Conservation (phyloP, 805 yeast species). For the Nakazawaea peltata region DNA sequence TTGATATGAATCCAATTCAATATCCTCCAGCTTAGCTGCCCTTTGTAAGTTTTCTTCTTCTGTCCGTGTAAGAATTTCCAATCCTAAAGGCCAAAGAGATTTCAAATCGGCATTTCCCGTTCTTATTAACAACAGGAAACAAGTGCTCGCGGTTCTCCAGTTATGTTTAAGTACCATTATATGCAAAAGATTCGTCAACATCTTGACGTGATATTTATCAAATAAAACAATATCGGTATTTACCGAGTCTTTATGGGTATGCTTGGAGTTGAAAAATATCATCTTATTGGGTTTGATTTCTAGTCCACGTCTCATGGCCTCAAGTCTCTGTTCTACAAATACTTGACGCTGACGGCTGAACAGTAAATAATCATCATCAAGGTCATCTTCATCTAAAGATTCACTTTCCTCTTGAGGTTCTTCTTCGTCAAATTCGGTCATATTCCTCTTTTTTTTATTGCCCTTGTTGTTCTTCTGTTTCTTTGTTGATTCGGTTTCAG, state of each 20-base stretch:
- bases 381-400: too few relatives aligned
- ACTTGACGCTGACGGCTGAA: too few relatives aligned
- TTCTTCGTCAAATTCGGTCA: too few relatives aligned
- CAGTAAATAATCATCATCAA: too few relatives aligned
- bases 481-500: background rate
- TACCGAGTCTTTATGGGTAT: too few relatives aligned
- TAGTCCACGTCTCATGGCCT: background rate
- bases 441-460: too few relatives aligned
- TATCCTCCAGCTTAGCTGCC: background rate
- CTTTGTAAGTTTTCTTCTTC: constrained; percentile 11
- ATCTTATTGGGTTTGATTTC: background rate
- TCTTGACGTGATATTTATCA: constrained; percentile 12
- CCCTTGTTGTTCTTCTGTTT: background rate
- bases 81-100: constrained; percentile 56
- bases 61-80: constrained; percentile 36
- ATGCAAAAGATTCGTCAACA: constrained; percentile 39
- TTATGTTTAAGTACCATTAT: constrained; percentile 35
- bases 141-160: constrained; percentile 49
- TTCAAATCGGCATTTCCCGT: constrained; percentile 43
- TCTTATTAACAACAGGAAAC: constrained; percentile 42
- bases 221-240: constrained; percentile 1
- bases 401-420: too few relatives aligned
- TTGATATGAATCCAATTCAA: constrained; percentile 3
- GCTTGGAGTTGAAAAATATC: background rate
- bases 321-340: too few relatives aligned